Percentiles rank a stretch among this genome's conserved stretches.
Conservation (phyloP, 306 rosid species). For the apple (Malus domestica) region DNA sequence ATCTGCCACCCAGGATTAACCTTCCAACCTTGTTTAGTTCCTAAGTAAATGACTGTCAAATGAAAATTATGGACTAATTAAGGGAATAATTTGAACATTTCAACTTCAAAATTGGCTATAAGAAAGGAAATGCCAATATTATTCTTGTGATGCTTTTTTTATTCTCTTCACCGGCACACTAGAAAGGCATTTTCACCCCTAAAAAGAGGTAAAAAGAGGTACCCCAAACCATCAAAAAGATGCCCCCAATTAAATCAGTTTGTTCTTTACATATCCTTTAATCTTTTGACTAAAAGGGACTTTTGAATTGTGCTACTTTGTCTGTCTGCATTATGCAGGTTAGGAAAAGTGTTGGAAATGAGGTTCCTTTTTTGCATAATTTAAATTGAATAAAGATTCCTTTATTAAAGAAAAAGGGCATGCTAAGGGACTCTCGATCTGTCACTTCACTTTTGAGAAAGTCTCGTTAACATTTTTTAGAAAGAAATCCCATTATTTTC, state of each 20-base stretch:
- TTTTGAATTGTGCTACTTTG: too few species aligned
- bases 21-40: too few species aligned
- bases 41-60: background rate
- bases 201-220: background rate
- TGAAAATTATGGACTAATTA: background rate
- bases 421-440: too few species aligned
- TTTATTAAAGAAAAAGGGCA: slow-evolving; percentile 26
- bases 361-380: slow-evolving; percentile 30
- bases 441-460: too few species aligned
- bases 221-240: slow-evolving; percentile 11
- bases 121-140: background rate
- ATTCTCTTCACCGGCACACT: background rate
- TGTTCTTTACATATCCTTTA: slow-evolving; percentile 11
- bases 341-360: slow-evolving; percentile 28
- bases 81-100: background rate
- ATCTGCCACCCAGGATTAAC: background rate
- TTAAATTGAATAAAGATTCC: slow-evolving; percentile 33
- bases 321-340: too few species aligned
- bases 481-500: slow-evolving; percentile 13
- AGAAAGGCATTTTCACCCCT: background rate
- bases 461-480: too few species aligned
- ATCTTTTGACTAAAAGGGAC: slow-evolving; percentile 19
- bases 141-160: background rate
- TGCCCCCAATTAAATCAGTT: slow-evolving; percentile 1
- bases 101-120: background rate